These are phyloP conservation scores for Hordeum marinum DNA, from an alignment of 176 grass and related monocot species.

Conservation along the genomic window DNA sequence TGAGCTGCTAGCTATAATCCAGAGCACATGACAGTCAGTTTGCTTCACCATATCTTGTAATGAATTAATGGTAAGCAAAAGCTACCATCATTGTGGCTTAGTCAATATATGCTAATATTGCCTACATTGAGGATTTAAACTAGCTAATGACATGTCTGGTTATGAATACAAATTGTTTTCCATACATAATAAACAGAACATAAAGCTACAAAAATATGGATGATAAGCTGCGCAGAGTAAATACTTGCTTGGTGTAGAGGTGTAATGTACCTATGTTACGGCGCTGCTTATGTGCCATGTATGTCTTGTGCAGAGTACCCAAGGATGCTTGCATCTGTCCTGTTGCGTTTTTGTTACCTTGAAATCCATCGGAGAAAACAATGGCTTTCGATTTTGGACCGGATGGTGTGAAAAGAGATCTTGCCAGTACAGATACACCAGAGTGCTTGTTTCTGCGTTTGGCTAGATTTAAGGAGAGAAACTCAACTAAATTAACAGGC, in stretches of 20 bases:
- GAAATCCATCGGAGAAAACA: conserved; percentile 29
- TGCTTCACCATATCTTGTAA: background rate
- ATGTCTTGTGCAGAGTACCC: conserved; percentile 48
- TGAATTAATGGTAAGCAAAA: background rate
- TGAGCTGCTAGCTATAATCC: background rate
- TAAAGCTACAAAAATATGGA: background rate
- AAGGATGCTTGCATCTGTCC: conserved; percentile 25
- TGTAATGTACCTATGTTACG: conserved; percentile 49
- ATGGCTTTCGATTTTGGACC: conserved; percentile 24
- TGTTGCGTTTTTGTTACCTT: conserved; percentile 16
- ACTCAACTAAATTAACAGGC: background rate
- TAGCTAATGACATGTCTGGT: background rate
- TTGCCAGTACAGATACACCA: conserved; percentile 56
- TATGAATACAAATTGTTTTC: background rate
- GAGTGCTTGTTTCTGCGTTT: conserved; percentile 42
- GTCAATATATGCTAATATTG: background rate
- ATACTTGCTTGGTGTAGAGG: background rate
- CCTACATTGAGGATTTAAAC: no score
- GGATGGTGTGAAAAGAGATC: conserved; percentile 57
- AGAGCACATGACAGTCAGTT: background rate
- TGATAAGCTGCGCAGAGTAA: background rate
- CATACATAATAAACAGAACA: background rate
- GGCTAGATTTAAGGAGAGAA: conserved; percentile 41
- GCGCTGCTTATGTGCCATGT: conserved; percentile 12
- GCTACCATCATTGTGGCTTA: background rate